A percentile compares a stretch with the other conserved stretches of the same genome.
Evolutionary conservation across 257 asterid genomes (phyloP).

Genomic region (Prunella vulgaris): DNA sequence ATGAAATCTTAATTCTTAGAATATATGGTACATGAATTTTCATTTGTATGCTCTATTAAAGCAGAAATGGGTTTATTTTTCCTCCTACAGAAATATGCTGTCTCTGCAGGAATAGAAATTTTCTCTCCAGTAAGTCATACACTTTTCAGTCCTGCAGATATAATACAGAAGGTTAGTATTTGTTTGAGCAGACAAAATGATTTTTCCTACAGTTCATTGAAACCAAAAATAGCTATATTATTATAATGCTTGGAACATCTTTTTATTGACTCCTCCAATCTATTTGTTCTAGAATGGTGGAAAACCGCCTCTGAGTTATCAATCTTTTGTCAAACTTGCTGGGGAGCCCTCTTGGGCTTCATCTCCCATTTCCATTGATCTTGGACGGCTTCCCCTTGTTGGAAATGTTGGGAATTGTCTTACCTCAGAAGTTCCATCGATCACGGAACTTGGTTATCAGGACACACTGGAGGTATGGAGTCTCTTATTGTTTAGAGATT

Average conservation of each 20-base stretch:
- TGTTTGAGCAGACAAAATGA: background rate
- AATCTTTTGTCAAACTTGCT: slow-evolving; percentile 80
- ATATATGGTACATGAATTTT: background rate
- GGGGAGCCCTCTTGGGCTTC: slow-evolving; percentile 84
- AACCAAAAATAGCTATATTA: background rate
- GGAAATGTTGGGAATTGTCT: slow-evolving; percentile 50
- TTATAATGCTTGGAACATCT: background rate
- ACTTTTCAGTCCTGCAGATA: slow-evolving; percentile 78
- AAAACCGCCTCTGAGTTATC: slow-evolving; percentile 77
- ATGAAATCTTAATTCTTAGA: background rate
- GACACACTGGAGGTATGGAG: slow-evolving; percentile 51
- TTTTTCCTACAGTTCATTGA: background rate
- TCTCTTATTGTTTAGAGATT: background rate
- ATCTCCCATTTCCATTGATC: slow-evolving; percentile 45
- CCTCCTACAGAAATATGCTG: slow-evolving; percentile 51
- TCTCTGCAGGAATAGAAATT: slow-evolving; percentile 55
- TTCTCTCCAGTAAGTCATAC: slow-evolving; percentile 94
- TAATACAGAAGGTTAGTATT: slow-evolving; percentile 59
- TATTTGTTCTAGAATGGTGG: slow-evolving; percentile 71
- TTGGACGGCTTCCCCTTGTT: slow-evolving; percentile 58
- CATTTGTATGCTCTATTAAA: background rate
- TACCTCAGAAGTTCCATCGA: slow-evolving; percentile 62
- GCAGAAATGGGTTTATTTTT: slow-evolving; percentile 8
- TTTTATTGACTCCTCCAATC: background rate
- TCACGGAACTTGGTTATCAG: slow-evolving; percentile 73